Evolutionary conservation across 2,329 filamentous ascomycete species (phyloP).

Genomic region (Fusarium nodosum): DNA sequence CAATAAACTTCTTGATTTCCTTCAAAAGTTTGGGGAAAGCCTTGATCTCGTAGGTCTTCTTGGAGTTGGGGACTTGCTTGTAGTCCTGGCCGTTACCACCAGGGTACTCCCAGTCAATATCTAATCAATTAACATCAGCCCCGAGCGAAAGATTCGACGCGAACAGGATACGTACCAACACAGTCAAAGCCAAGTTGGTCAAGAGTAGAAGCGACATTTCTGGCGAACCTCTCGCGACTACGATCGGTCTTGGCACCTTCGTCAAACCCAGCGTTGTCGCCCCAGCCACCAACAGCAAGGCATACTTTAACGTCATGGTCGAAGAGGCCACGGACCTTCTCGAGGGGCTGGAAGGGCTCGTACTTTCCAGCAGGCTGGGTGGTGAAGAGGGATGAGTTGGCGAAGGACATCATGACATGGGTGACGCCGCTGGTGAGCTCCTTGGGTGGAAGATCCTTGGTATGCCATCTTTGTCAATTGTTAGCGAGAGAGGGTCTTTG

Average conservation of each 20-base stretch:
- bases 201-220: constrained; percentile 69
- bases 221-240: constrained; percentile 66
- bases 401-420: constrained; percentile 69
- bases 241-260: constrained; percentile 62
- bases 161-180: constrained; percentile 58
- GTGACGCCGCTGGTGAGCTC: constrained; percentile 61
- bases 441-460: constrained; percentile 53
- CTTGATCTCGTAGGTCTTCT: constrained; percentile 71
- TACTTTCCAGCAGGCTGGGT: constrained; percentile 56
- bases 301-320: constrained; percentile 68
- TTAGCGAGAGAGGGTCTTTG: background rate
- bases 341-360: constrained; percentile 67
- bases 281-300: constrained; percentile 76
- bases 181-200: constrained; percentile 71
- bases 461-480: constrained; percentile 58
- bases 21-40: constrained; percentile 72
- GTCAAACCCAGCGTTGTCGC: constrained; percentile 69
- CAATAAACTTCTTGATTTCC: constrained; percentile 70
- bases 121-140: constrained; percentile 48
- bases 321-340: constrained; percentile 66
- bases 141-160: accelerated
- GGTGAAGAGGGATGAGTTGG: constrained; percentile 64
- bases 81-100: constrained; percentile 79
- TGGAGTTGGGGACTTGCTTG: constrained; percentile 69
- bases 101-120: constrained; percentile 76